A percentile compares a stretch with the other conserved stretches of the same genome.
Evolutionary conservation across 768 basidiomycete species (phyloP).

Genomic region (Cystofilobasidium capitatum): DNA sequence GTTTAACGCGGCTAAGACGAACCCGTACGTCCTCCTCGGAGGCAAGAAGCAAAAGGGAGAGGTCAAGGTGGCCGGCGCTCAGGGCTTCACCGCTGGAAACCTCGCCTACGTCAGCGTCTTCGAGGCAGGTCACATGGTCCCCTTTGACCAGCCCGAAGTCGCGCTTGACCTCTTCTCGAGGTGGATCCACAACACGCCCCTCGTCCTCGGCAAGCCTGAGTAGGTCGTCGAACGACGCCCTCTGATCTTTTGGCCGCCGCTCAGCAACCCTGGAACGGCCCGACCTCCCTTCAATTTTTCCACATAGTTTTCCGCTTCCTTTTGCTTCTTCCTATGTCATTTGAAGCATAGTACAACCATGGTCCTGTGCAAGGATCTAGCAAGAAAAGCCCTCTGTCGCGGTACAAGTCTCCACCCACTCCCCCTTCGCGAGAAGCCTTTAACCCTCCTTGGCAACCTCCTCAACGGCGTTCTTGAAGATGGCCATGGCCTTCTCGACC

Average conservation of each 20-base stretch:
- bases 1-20: constrained; percentile 47
- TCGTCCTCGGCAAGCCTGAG: constrained; percentile 19
- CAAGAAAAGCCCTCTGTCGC: no score
- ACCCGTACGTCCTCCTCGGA: constrained; percentile 51
- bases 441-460: constrained; percentile 40
- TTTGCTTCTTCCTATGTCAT: no score
- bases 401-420: no score
- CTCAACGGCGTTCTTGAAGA: constrained; percentile 46
- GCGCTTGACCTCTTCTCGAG: constrained; percentile 52
- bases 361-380: no score
- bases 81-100: constrained; percentile 62
- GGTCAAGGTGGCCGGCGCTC: constrained; percentile 54
- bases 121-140: constrained; percentile 73
- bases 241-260: no score
- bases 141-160: constrained; percentile 79
- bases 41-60: constrained; percentile 56
- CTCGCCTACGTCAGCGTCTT: constrained; percentile 68
- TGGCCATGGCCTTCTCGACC: constrained; percentile 47
- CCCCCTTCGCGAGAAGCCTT: no score
- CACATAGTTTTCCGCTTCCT: no score
- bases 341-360: no score
- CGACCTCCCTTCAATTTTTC: no score
- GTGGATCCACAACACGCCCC: constrained; percentile 20
- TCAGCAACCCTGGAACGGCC: no score
- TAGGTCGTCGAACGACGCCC: no score